Percentiles rank a stretch among this genome's conserved stretches.
Evolutionary conservation across 2,329 filamentous ascomycete genomes (phyloP).

Genomic region (Colletotrichum gloeosporioides): DNA sequence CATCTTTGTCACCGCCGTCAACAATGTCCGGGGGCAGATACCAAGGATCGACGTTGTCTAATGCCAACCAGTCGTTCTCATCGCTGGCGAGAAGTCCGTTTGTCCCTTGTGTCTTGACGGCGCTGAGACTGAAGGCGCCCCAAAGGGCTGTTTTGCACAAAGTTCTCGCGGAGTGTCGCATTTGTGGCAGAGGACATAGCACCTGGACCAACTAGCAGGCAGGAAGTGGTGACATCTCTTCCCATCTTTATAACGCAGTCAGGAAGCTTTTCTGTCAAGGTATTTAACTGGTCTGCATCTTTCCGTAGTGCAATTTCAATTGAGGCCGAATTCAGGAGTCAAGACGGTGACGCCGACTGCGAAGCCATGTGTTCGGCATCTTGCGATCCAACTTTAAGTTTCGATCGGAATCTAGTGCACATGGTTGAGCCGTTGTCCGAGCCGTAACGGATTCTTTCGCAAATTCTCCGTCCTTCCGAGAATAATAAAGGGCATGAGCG

Average conservation of each 20-base stretch:
- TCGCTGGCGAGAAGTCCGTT: neutral
- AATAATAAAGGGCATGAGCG: neutral
- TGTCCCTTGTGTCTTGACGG: neutral
- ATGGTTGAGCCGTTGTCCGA: too few relatives aligned
- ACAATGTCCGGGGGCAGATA: neutral
- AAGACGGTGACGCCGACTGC: neutral
- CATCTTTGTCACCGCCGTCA: neutral
- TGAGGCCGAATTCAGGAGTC: neutral
- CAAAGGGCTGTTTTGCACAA: neutral
- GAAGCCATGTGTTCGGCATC: neutral
- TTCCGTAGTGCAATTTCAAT: neutral
- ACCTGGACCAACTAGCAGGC: neutral
- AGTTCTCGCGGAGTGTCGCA: neutral
- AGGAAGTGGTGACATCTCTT: accelerated
- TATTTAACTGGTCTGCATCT: accelerated
- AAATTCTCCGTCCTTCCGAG: neutral
- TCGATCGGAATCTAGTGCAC: neutral
- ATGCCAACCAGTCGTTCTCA: neutral
- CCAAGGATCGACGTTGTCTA: neutral
- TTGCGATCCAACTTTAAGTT: neutral
- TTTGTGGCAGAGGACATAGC: neutral
- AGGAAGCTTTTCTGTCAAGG: accelerated
- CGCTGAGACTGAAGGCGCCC: neutral
- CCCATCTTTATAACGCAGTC: neutral
- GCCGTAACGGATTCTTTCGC: neutral